These are phyloP conservation scores for Xerophyta viscosa DNA, from an alignment of 106 monocot species.

Conservation along the genomic window DNA sequence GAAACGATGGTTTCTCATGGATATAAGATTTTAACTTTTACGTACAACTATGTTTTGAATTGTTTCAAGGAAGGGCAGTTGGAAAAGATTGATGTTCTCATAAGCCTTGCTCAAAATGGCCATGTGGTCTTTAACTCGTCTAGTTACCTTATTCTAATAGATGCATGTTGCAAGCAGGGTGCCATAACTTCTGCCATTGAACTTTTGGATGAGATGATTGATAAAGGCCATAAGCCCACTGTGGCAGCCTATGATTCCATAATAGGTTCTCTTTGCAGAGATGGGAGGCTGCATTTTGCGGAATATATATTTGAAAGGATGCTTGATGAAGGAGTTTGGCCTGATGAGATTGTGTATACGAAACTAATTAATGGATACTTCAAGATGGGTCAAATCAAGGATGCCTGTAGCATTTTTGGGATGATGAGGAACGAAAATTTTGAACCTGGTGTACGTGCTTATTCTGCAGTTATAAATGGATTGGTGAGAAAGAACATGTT, in stretches of 20 bases:
- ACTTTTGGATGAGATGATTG: constrained; percentile 23
- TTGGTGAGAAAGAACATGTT: constrained; percentile 18
- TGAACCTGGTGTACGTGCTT: constrained; percentile 12
- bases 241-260: constrained; percentile 26
- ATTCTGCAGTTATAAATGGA: constrained; percentile 24
- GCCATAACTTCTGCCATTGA: constrained; percentile 18
- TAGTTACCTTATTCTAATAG: constrained; percentile 19
- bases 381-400: constrained; percentile 6
- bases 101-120: constrained; percentile 10
- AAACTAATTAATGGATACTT: constrained; percentile 24
- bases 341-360: constrained; percentile 21
- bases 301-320: constrained; percentile 8
- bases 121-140: constrained; percentile 8
- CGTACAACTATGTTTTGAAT: constrained; percentile 24
- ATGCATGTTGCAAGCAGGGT: constrained; percentile 22
- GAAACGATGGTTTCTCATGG: constrained; percentile 27
- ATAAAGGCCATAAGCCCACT: constrained; percentile 20
- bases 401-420: constrained; percentile 20
- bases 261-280: constrained; percentile 14
- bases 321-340: constrained; percentile 11
- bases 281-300: constrained; percentile 10
- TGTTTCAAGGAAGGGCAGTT: constrained; percentile 17
- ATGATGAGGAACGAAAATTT: constrained; percentile 13
- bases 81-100: constrained; percentile 7
- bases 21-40: constrained; percentile 17